phyloP scores from a whole-genome alignment of 2,329 filamentous ascomycete genomes.

The Exophiala sideris region DNA sequence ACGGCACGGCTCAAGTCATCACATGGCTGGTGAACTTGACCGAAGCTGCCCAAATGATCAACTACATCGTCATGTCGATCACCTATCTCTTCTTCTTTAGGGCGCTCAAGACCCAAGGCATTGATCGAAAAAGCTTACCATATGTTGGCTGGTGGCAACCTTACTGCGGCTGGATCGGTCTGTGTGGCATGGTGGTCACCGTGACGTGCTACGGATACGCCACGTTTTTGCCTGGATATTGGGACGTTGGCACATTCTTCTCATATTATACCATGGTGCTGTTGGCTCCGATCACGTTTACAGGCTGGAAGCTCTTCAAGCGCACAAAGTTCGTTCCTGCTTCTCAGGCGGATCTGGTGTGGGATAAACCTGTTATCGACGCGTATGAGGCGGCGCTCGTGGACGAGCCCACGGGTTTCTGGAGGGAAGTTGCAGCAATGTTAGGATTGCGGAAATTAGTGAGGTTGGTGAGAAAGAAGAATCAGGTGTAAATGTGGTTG shows the following conservation, averaged over 20 bases:
- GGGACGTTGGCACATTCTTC: conserved; percentile 45
- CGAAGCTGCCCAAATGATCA: conserved; percentile 57
- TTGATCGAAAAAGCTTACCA: conserved; percentile 53
- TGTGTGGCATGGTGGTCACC: conserved; percentile 36
- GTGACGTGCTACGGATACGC: conserved; percentile 56
- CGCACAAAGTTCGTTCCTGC: conserved; percentile 54
- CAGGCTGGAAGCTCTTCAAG: conserved; percentile 63
- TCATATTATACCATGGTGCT: conserved; percentile 58
- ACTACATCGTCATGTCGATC: conserved; percentile 53
- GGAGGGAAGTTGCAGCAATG: conserved; percentile 52
- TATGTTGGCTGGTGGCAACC: conserved; percentile 67
- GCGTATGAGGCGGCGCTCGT: conserved; percentile 55
- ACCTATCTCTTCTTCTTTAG: conserved; percentile 54
- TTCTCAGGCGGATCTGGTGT: conserved; percentile 57
- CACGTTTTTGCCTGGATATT: conserved; percentile 41
- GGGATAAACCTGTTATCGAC: conserved; percentile 59
- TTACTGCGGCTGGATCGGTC: conserved; percentile 62
- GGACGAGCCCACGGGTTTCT: conserved; percentile 51
- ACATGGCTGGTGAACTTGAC: conserved; percentile 56
- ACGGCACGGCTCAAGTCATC: conserved; percentile 48
- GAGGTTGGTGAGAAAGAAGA: too few species aligned
- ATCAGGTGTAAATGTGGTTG: too few species aligned
- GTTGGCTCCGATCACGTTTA: conserved; percentile 52
- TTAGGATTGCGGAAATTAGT: conserved; percentile 32
- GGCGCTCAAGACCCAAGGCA: conserved; percentile 48